Evolutionary conservation across 164 flowering plant genomes (phyloP).

Genomic region (Pachysandra terminalis): DNA sequence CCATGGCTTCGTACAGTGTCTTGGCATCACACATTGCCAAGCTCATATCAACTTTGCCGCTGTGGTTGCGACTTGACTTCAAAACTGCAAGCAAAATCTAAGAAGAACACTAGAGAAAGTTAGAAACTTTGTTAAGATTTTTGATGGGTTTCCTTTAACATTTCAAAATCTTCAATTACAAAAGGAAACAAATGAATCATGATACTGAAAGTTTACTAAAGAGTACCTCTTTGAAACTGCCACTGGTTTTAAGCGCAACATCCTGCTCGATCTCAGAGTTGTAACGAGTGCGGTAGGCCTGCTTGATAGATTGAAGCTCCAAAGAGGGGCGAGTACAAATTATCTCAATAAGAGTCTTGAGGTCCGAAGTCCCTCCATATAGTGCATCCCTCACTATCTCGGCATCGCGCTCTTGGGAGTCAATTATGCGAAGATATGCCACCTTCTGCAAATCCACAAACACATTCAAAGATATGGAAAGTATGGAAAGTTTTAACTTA

Average conservation of each 20-base stretch:
- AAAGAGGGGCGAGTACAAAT: constrained; percentile 30
- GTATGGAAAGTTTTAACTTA: neutral
- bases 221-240: constrained; percentile 29
- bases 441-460: constrained; percentile 17
- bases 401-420: constrained; percentile 33
- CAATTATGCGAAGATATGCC: constrained; percentile 27
- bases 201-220: neutral
- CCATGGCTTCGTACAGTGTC: constrained; percentile 41
- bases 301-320: constrained; percentile 27
- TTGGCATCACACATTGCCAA: constrained; percentile 50
- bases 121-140: neutral
- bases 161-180: too few species aligned
- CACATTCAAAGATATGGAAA: neutral
- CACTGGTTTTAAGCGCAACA: constrained; percentile 21
- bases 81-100: constrained; percentile 27
- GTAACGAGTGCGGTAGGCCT: constrained; percentile 25
- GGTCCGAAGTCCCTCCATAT: constrained; percentile 14
- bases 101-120: neutral
- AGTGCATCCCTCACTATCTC: constrained; percentile 24
- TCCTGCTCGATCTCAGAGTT: constrained; percentile 32
- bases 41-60: constrained; percentile 25
- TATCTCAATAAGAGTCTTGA: constrained; percentile 24
- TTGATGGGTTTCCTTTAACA: neutral
- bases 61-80: constrained; percentile 19
- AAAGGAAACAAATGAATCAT: neutral